Evolutionary conservation across 2,329 filamentous ascomycete genomes (phyloP), one percentile per base, ranked within the genome.

Genomic region (Bipolaris zeicola): DNA sequence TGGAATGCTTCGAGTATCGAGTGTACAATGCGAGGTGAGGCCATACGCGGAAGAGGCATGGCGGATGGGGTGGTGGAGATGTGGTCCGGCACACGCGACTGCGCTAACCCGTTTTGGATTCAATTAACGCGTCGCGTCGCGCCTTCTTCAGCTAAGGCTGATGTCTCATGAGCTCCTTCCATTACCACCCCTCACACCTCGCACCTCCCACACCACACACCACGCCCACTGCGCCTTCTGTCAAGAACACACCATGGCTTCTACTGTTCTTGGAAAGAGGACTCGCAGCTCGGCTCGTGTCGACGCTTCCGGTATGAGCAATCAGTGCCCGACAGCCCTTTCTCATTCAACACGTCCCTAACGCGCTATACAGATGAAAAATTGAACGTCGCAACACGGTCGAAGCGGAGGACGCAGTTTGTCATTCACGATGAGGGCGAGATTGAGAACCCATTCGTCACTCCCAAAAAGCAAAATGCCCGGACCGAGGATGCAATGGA

Each of bases 361-460:
- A 65, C 66, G 59, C 63, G 62, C 37, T 42, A 54, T 58, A 49
- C 62, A 72, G 71, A 73, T 49, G 59, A 56, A 55, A 54, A 54
- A 46, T 61, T 60, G 26, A 46, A 58, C 50, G 61, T 61, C 56
- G 57, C 66, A 44, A 78, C 78, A 37, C 74, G 77, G 47, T 63
- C 78, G 61, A 80, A 80, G 62, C 71, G 77, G 57, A 72, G 74
- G 73, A 71, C 79, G 43, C 78, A 75, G 63, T 78, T 77, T 69
- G 79, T 77, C 5, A 76, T 77, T 39, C 65, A 78, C 26, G 81
- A 84, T 67, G 87, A 88, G 64, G 85, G 90, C 64, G 89, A 92
- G 75, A 90, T 91, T 63, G 79, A 84, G 60, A 87, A 89, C 54
- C 85, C 85, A 2, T 82, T 85, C 56, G 63, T 79, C 48, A 77